phyloP scores from a whole-genome alignment of 2,329 filamentous ascomycete genomes.

The Hymenoscyphus occultus region DNA sequence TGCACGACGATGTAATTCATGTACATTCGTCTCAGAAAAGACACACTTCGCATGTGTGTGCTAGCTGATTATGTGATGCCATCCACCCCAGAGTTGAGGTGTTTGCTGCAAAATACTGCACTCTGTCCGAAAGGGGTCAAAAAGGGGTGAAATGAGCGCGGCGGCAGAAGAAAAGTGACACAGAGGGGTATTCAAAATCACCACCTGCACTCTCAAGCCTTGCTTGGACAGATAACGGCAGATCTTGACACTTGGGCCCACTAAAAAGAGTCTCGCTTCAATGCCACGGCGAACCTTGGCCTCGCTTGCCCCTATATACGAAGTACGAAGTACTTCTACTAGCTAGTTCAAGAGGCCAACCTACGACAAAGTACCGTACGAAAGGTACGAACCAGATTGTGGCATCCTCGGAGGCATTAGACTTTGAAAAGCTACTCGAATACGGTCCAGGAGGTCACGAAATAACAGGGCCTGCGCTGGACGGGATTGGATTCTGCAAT shows the following conservation, averaged over 20 bases:
- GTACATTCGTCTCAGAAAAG: background rate
- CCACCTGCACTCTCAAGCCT: background rate
- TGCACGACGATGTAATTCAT: conserved; percentile 2
- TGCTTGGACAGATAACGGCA: conserved; percentile 4
- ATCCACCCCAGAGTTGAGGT: background rate
- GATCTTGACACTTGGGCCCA: conserved; percentile 4
- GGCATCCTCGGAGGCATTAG: background rate
- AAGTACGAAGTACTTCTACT: too few species aligned
- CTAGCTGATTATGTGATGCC: background rate
- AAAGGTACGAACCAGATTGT: too few species aligned
- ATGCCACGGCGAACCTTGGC: background rate
- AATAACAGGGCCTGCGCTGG: background rate
- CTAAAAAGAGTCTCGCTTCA: background rate
- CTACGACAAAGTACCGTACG: background rate
- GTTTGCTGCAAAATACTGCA: background rate
- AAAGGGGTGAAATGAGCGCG: conserved; percentile 1
- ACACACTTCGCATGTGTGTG: background rate
- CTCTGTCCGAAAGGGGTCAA: conserved; percentile 1
- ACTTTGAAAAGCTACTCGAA: too few species aligned
- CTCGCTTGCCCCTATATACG: background rate
- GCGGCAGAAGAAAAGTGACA: conserved; percentile 7
- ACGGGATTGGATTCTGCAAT: background rate
- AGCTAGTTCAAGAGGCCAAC: background rate
- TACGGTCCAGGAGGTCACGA: background rate
- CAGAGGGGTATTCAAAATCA: conserved; percentile 2